Evolutionary conservation across 129 eudicot species (phyloP).

Genomic region (carrot (Daucus carota)): DNA sequence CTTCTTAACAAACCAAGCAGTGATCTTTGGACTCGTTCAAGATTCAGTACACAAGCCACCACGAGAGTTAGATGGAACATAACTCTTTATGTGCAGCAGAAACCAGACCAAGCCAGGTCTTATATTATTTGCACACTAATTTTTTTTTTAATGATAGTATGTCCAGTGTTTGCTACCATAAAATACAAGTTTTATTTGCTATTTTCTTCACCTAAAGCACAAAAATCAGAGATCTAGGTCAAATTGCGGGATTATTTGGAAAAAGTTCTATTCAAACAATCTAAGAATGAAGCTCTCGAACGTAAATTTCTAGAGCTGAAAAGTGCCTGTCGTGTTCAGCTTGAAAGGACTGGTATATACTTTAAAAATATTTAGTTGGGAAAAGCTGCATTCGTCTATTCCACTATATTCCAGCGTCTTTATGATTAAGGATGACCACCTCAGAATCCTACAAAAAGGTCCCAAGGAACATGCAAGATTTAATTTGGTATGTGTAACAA

Average conservation of each 20-base stretch:
- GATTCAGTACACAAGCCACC: no score
- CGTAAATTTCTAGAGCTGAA: neutral
- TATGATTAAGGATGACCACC: neutral
- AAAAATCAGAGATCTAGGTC: neutral
- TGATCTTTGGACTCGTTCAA: no score
- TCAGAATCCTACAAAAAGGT: neutral
- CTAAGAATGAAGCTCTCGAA: neutral
- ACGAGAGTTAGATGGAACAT: no score
- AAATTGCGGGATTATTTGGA: neutral
- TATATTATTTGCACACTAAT: neutral
- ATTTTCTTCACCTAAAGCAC: neutral
- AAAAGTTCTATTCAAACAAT: neutral
- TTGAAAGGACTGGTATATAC: neutral
- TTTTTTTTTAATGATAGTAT: neutral
- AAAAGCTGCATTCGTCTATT: slow-evolving; percentile 1
- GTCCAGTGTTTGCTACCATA: neutral
- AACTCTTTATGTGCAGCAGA: neutral
- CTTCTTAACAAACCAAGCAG: no score
- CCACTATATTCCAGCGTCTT: neutral
- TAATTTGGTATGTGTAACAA: neutral
- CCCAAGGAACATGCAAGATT: neutral
- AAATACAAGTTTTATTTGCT: neutral
- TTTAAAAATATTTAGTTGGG: neutral
- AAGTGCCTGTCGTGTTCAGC: neutral
- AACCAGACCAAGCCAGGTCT: neutral